Evolutionary conservation across 257 asterid genomes (phyloP).

Genomic region (Ajuga chamaepitys): DNA sequence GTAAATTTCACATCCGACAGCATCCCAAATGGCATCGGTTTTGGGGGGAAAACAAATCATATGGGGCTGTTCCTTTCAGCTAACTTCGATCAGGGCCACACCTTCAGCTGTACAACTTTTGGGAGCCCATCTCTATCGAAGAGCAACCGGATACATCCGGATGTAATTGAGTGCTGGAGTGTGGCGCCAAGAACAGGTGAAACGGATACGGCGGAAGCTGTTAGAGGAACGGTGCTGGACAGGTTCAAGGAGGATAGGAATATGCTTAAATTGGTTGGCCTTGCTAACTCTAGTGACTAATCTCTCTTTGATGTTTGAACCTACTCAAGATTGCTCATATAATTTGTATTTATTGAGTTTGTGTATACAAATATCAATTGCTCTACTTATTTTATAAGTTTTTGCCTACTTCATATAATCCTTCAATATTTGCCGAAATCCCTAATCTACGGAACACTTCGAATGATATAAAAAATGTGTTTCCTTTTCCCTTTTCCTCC

Average conservation of each 20-base stretch:
- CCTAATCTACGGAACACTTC: too few species aligned
- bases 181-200: slow-evolving; percentile 29
- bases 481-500: too few species aligned
- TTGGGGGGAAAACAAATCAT: slow-evolving; percentile 72
- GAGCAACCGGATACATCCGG: slow-evolving; percentile 38
- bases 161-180: slow-evolving; percentile 88
- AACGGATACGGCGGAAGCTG: slow-evolving; percentile 29
- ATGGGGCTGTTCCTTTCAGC: slow-evolving; percentile 77
- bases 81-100: slow-evolving; percentile 76
- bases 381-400: neutral
- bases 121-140: slow-evolving; percentile 77
- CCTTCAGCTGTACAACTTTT: slow-evolving; percentile 65
- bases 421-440: too few species aligned
- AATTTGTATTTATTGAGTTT: neutral
- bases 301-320: neutral
- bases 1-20: slow-evolving; percentile 83
- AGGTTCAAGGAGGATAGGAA: slow-evolving; percentile 87
- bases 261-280: slow-evolving; percentile 88
- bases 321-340: neutral
- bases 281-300: slow-evolving; percentile 76
- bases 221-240: slow-evolving; percentile 64
- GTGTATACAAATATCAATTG: neutral
- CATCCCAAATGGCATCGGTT: slow-evolving; percentile 93
- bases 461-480: too few species aligned
- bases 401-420: too few species aligned